A percentile compares a stretch with the other conserved stretches of the same genome.
Evolutionary conservation across 352 stramenopile species (phyloP).

Genomic region (Phytopythium cucurbitacearum): DNA sequence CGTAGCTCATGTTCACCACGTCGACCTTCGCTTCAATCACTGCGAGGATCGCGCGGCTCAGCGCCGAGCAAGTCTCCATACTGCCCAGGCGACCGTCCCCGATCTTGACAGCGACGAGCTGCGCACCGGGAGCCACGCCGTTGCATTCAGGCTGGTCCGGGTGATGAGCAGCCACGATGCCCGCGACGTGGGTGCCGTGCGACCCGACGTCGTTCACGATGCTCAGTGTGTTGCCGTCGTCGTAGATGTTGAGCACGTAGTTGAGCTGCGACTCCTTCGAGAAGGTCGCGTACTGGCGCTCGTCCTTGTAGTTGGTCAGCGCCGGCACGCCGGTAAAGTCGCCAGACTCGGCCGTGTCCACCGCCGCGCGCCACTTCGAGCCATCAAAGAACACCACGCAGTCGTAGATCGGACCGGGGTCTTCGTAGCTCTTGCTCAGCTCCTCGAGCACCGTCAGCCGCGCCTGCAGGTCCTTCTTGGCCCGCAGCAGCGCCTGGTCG

Average conservation of each 20-base stretch:
- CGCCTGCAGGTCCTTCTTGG: conserved; percentile 83
- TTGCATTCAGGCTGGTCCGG: conserved; percentile 83
- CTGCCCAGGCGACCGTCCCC: conserved; percentile 90
- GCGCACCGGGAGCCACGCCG: conserved; percentile 91
- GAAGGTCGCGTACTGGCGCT: conserved; percentile 84
- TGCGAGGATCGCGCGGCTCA: conserved; percentile 90
- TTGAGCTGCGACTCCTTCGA: conserved; percentile 92
- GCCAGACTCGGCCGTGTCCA: conserved; percentile 83
- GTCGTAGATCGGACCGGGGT: conserved; percentile 93
- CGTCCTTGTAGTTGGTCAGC: conserved; percentile 76
- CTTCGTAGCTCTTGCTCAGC: conserved; percentile 73
- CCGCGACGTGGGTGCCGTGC: conserved; percentile 95
- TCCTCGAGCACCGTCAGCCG: conserved; percentile 67
- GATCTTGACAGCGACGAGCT: conserved; percentile 95
- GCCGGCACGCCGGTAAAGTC: conserved; percentile 69
- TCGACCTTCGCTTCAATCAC: conserved; percentile 88
- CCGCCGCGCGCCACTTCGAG: conserved; percentile 66
- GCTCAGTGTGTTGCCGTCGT: conserved; percentile 89
- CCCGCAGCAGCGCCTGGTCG: conserved; percentile 34
- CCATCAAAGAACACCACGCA: conserved; percentile 89
- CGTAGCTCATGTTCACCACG: conserved; percentile 97
- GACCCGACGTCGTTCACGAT: conserved; percentile 92
- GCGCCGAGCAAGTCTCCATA: conserved; percentile 91
- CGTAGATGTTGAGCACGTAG: conserved; percentile 94
- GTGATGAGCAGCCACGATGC: conserved; percentile 92